Evolutionary conservation across 768 basidiomycete species (phyloP).

Genomic region (Hericium erinaceus): DNA sequence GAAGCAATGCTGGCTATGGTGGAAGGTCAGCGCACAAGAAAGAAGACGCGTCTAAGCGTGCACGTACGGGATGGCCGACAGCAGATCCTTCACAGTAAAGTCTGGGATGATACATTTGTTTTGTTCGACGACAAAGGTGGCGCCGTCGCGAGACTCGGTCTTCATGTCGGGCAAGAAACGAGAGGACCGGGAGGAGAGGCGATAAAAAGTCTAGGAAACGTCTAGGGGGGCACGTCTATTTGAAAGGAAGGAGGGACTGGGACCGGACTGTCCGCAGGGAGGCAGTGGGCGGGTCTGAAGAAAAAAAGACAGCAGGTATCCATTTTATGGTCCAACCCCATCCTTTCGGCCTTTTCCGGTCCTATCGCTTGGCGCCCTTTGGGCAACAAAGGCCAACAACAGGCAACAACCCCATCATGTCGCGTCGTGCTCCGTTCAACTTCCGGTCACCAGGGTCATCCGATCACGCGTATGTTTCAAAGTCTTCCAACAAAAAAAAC

Average conservation of each 20-base stretch:
- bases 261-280: background rate
- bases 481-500: too few species aligned
- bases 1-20: conserved; percentile 70
- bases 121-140: conserved; percentile 35
- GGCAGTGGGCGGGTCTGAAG: background rate
- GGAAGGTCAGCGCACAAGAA: background rate
- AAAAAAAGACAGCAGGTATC: background rate
- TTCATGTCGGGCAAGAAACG: conserved; percentile 7
- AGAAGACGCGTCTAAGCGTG: conserved; percentile 3
- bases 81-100: conserved; percentile 79
- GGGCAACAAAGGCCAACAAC: too few species aligned
- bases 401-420: too few species aligned
- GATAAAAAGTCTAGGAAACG: background rate
- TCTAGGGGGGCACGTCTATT: background rate
- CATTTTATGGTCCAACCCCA: background rate
- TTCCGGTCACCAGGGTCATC: too few species aligned
- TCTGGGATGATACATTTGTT: conserved; percentile 65
- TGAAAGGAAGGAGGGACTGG: background rate
- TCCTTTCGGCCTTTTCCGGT: background rate
- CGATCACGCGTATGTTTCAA: too few species aligned
- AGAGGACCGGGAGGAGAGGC: background rate
- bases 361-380: background rate
- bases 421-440: too few species aligned
- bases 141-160: conserved; percentile 9
- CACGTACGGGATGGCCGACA: conserved; percentile 74